Conservation (phyloP, 2,329 filamentous ascomycete genomes). For the Colletotrichum cereale region DNA sequence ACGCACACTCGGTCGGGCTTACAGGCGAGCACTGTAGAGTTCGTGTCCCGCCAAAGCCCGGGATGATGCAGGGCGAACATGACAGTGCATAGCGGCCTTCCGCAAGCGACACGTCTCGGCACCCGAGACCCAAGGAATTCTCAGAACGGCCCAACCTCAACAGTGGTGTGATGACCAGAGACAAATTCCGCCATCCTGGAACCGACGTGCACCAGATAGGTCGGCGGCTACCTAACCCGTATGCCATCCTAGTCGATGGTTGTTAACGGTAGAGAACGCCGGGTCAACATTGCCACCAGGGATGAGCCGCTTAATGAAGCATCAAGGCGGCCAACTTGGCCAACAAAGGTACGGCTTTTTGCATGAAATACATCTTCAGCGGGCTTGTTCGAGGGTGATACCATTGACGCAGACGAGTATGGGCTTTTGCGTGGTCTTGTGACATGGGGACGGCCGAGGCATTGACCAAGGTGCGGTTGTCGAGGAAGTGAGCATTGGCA, state of each 20-base stretch:
- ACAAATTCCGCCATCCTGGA: not conserved
- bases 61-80: not conserved
- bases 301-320: not conserved
- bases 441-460: not conserved
- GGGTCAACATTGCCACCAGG: not conserved
- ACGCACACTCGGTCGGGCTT: not conserved
- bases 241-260: not conserved
- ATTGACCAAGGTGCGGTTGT: not conserved
- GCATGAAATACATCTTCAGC: not conserved
- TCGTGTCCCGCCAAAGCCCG: not conserved
- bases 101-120: constrained; percentile 20
- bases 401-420: not conserved
- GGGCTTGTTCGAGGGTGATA: not conserved
- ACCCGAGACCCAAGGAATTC: constrained; percentile 22
- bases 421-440: not conserved
- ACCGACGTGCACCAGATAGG: not conserved
- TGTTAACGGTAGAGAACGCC: not conserved
- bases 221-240: not conserved
- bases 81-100: not conserved
- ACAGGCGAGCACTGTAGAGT: not conserved
- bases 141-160: not conserved
- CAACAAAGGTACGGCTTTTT: not conserved
- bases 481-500: constrained; percentile 13
- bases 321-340: no score
- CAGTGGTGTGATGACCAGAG: not conserved